These are phyloP conservation scores for Speleostelium caveatum DNA, from an alignment of 78 protist genomes.

Conservation along the genomic window DNA sequence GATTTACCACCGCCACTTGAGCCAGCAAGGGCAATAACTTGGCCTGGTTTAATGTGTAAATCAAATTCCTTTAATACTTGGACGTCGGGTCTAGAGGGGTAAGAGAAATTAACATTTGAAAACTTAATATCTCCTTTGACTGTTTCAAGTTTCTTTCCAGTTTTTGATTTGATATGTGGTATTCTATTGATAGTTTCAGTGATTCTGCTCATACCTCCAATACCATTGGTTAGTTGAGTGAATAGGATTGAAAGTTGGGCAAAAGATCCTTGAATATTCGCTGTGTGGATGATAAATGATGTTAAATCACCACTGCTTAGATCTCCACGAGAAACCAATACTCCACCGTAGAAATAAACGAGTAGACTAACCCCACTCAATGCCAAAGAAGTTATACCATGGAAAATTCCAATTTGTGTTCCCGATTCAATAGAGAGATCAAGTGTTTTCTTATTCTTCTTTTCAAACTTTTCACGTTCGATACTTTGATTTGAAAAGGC, in stretches of 20 bases:
- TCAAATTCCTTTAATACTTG: conserved; percentile 50
- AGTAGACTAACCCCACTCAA: conserved; percentile 22
- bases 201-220: conserved; percentile 68
- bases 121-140: conserved; percentile 61
- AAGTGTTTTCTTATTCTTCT: conserved; percentile 8
- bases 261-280: conserved; percentile 54
- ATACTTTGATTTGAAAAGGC: conserved; percentile 73
- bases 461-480: not conserved
- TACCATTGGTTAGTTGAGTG: conserved; percentile 30
- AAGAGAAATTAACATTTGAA: conserved; percentile 82
- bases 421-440: conserved; percentile 31
- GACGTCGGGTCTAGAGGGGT: conserved; percentile 85
- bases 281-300: conserved; percentile 83
- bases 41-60: conserved; percentile 78
- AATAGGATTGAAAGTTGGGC: conserved; percentile 50
- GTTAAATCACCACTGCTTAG: conserved; percentile 81
- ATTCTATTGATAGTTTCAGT: conserved; percentile 34
- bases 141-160: not conserved
- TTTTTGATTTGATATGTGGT: not conserved
- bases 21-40: conserved; percentile 83
- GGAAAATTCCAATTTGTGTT: conserved; percentile 64
- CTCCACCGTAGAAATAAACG: conserved; percentile 90
- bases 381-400: conserved; percentile 53
- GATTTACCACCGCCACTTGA: conserved; percentile 92
- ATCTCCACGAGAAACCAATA: conserved; percentile 74